Percentiles rank a stretch among this genome's conserved stretches.
phyloP scores from a whole-genome alignment of 805 yeast genomes.

The Clavispora phyllophila region DNA sequence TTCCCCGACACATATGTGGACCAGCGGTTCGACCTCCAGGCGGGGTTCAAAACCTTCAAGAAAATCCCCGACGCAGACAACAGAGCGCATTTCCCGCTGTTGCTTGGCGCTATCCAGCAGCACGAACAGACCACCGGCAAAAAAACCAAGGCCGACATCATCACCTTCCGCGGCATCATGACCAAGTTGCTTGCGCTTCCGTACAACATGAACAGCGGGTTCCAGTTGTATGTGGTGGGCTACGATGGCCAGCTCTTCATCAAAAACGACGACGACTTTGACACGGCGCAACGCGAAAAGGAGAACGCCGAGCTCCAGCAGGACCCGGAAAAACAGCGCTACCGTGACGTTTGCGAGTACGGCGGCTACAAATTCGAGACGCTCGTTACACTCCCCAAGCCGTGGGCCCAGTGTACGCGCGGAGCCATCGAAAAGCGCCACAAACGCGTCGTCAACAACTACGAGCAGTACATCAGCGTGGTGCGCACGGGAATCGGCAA shows the following conservation, averaged over 20 bases:
- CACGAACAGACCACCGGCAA: constrained; percentile 47
- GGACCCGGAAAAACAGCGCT: constrained; percentile 19
- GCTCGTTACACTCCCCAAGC: constrained; percentile 66
- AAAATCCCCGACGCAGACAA: constrained; percentile 52
- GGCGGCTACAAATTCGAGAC: constrained; percentile 86
- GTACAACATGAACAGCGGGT: constrained; percentile 48
- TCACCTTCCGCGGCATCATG: constrained; percentile 85
- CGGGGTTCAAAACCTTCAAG: constrained; percentile 58
- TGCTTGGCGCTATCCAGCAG: constrained; percentile 49
- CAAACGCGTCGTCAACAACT: constrained; percentile 57
- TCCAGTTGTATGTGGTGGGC: constrained; percentile 58
- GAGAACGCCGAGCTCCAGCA: constrained; percentile 13
- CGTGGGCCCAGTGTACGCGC: constrained; percentile 68
- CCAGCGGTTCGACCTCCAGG: constrained; percentile 53
- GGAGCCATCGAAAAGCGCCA: constrained; percentile 61
- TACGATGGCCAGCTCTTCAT: constrained; percentile 68
- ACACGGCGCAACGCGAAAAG: constrained; percentile 21
- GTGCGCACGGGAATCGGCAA: constrained; percentile 82
- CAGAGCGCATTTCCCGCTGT: constrained; percentile 50
- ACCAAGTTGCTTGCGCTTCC: constrained; percentile 68
- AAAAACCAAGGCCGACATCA: constrained; percentile 57
- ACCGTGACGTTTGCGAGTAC: constrained; percentile 43
- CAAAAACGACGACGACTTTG: constrained; percentile 43
- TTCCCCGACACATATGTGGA: constrained; percentile 70
- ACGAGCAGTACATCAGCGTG: constrained; percentile 75